Evolutionary conservation across 306 rosid species (phyloP), one percentile per base, ranked within the genome.

Genomic region (Abrus pulchellus): DNA sequence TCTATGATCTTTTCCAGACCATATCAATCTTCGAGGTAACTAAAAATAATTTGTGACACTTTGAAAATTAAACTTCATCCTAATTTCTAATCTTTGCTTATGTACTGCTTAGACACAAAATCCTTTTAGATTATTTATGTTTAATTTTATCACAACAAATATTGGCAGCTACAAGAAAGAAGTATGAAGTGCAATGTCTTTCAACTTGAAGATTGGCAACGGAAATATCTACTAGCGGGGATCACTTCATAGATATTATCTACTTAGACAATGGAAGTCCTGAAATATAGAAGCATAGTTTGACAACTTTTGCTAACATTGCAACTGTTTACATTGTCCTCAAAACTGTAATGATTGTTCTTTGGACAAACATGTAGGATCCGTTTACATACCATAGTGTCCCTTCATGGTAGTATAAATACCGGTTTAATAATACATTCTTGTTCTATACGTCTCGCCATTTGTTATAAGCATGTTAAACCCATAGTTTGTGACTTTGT

Each of bases 1-100:
- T 87, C 74, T 45, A 82, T 65, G 92, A 88, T 70, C 90, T 87
- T 73, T 74, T 82, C 20, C 83, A 82, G 3, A 54, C 60, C 80
- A 76, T 87, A 73, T 88, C 89, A 10, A 59, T 79, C 55, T 68
- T 85, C 9, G 94, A 92, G 97, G 97, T 94, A 83, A 80, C 30
- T 72, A 54, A 29, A 1, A 41, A 20, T 20, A 20, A 20, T 20
- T 20, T 20, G 20, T 41, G 28, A 5, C 41, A 9, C 2, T 41
- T 63, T 14, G 1, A 4, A 32, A 7, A 20, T 77, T 38, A 28
- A 59, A 77, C 2, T 43, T 28, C 29, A 69, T 27, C 41, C 54
- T 44, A 14, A 65, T 54, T 3, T 54, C 38, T 32, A 11, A 34
- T 61, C 3, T 14, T 28, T 11, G 41, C 27, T 64, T 29, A 28